Conservation (phyloP, 805 yeast species). For the Ogataea pignaliae region DNA sequence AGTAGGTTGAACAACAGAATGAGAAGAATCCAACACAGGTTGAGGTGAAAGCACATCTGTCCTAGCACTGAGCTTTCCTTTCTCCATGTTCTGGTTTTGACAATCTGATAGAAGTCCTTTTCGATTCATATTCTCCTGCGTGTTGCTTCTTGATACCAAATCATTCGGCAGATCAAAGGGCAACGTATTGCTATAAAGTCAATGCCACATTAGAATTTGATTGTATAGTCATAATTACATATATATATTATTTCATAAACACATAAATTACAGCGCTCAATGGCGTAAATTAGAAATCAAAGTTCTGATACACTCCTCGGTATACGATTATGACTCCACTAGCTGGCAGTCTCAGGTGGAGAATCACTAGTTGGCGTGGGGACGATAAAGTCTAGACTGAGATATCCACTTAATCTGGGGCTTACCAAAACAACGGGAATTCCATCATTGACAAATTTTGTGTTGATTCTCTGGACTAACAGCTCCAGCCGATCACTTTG, state of each 20-base stretch:
- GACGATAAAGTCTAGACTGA: conserved; percentile 53
- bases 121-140: no score
- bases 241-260: neutral
- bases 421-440: conserved; percentile 38
- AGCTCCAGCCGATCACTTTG: conserved; percentile 38
- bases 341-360: no score
- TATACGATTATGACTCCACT: no score
- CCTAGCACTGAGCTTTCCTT: no score
- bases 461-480: conserved; percentile 34
- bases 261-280: neutral
- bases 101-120: no score
- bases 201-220: no score
- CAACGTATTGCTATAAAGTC: no score
- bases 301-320: no score
- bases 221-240: neutral
- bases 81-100: no score
- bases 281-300: no score
- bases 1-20: conserved; percentile 29
- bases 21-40: conserved; percentile 25
- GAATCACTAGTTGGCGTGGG: conserved; percentile 33
- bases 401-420: conserved; percentile 50
- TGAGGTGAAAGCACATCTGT: conserved; percentile 13
- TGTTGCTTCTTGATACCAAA: no score
- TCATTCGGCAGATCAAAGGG: neutral
- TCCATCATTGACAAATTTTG: conserved; percentile 12